Conservation (phyloP, 1,284 basidiomycete genomes). For the Leccinum pachyderme region DNA sequence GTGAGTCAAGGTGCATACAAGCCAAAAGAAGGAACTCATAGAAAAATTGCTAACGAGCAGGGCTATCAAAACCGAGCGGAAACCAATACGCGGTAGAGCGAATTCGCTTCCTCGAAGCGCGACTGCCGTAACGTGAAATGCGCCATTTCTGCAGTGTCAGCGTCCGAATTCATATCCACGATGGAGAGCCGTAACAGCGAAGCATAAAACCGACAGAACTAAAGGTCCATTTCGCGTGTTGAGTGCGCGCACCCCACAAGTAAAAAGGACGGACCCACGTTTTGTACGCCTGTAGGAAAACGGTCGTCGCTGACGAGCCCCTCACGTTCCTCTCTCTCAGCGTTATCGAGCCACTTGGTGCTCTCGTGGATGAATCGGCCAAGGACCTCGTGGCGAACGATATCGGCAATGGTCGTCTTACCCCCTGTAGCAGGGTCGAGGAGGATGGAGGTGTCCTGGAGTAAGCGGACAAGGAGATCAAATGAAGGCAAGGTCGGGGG, state of each 20-base stretch:
- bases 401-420: constrained; percentile 57
- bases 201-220: constrained; percentile 77
- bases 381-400: constrained; percentile 60
- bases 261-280: constrained; percentile 44
- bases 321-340: constrained; percentile 62
- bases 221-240: constrained; percentile 2
- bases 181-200: constrained; percentile 64
- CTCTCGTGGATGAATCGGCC: constrained; percentile 66
- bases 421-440: constrained; percentile 38
- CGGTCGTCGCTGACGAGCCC: constrained; percentile 67
- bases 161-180: constrained; percentile 57
- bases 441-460: constrained; percentile 56
- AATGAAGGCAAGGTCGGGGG: constrained; percentile 71
- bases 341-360: constrained; percentile 64
- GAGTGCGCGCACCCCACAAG: neutral
- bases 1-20: neutral
- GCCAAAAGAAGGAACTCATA: neutral
- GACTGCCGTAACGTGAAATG: constrained; percentile 70
- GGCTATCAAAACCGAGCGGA: constrained; percentile 36
- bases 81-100: constrained; percentile 61
- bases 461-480: constrained; percentile 63
- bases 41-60: constrained; percentile 1
- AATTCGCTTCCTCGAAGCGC: constrained; percentile 70
- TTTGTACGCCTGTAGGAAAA: constrained; percentile 65
- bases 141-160: constrained; percentile 68